These are phyloP conservation scores for Crucihimalaya himalaica DNA, from an alignment of 345 rosid species.

Conservation along the genomic window DNA sequence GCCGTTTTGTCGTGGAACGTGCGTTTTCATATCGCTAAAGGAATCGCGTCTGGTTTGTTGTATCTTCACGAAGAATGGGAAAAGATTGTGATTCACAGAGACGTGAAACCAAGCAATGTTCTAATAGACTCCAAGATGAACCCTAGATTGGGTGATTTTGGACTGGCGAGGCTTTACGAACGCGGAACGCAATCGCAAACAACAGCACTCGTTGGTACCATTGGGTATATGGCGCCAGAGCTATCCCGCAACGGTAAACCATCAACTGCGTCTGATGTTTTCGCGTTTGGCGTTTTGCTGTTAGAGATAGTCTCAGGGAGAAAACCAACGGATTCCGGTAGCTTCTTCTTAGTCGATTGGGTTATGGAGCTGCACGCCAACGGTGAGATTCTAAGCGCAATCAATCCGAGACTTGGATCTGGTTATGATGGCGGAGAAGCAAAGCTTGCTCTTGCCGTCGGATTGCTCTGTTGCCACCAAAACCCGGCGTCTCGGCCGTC, in stretches of 20 bases:
- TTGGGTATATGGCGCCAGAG: constrained; percentile 42
- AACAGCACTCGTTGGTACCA: constrained; percentile 58
- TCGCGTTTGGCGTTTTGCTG: constrained; percentile 38
- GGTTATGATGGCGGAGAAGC: constrained; percentile 42
- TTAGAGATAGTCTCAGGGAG: constrained; percentile 39
- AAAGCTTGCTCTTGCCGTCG: constrained; percentile 50
- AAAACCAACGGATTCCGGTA: constrained; percentile 33
- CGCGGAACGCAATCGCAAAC: constrained; percentile 53
- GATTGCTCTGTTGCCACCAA: constrained; percentile 54
- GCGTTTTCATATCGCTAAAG: constrained; percentile 51
- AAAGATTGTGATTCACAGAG: constrained; percentile 48
- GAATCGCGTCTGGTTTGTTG: constrained; percentile 51
- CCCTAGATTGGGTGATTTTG: constrained; percentile 60
- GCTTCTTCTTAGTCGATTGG: constrained; percentile 41
- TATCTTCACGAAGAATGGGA: constrained; percentile 78
- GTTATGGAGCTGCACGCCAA: constrained; percentile 27
- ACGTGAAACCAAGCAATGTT: constrained; percentile 39
- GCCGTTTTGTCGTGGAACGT: constrained; percentile 48
- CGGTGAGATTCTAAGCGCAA: constrained; percentile 40
- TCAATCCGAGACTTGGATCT: constrained; percentile 44
- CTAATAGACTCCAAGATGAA: constrained; percentile 41
- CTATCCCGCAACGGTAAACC: constrained; percentile 32
- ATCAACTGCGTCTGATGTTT: constrained; percentile 38
- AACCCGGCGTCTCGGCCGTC: constrained; percentile 49
- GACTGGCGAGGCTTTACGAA: constrained; percentile 62